Conservation (phyloP, 1,284 basidiomycete genomes). For the Abortiporus biennis region DNA sequence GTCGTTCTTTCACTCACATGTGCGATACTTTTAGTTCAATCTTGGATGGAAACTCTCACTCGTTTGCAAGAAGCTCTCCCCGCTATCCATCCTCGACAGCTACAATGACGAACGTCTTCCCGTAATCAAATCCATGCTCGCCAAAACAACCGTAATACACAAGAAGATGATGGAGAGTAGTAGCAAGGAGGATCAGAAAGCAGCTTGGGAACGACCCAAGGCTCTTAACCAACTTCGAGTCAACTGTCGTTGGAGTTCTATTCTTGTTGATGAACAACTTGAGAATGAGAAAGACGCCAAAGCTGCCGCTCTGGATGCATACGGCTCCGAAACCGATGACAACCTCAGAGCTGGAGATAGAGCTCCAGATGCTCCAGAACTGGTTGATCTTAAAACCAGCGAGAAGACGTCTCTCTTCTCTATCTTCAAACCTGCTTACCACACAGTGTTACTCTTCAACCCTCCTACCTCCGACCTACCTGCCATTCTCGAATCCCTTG, state of each 20-base stretch:
- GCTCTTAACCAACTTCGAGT: slow-evolving; percentile 33
- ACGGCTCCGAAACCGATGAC: slow-evolving; percentile 5
- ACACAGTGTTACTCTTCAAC: neutral
- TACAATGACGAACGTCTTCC: neutral
- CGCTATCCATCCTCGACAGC: slow-evolving; percentile 11
- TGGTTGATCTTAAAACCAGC: too few relatives aligned
- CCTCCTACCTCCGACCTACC: neutral
- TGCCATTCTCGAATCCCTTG: neutral
- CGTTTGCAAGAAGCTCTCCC: slow-evolving; percentile 13
- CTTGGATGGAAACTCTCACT: slow-evolving; percentile 21
- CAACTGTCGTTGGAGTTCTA: slow-evolving; percentile 38
- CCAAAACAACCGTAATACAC: slow-evolving; percentile 7
- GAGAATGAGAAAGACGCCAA: neutral
- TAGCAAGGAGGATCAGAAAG: neutral
- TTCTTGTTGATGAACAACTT: slow-evolving; percentile 36
- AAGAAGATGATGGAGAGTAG: slow-evolving; percentile 7
- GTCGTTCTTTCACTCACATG: too few relatives aligned
- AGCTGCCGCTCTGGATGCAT: neutral
- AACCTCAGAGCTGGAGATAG: slow-evolving; percentile 33
- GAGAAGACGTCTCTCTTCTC: neutral
- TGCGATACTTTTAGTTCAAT: too few relatives aligned
- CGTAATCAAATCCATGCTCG: neutral
- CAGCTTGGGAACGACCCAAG: neutral
- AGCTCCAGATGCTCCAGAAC: slow-evolving; percentile 33
- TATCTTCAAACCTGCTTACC: neutral